Percentiles rank a stretch among this genome's conserved stretches.
Evolutionary conservation across 2,329 filamentous ascomycete genomes (phyloP).

Genomic region (Verticillium isaacii): DNA sequence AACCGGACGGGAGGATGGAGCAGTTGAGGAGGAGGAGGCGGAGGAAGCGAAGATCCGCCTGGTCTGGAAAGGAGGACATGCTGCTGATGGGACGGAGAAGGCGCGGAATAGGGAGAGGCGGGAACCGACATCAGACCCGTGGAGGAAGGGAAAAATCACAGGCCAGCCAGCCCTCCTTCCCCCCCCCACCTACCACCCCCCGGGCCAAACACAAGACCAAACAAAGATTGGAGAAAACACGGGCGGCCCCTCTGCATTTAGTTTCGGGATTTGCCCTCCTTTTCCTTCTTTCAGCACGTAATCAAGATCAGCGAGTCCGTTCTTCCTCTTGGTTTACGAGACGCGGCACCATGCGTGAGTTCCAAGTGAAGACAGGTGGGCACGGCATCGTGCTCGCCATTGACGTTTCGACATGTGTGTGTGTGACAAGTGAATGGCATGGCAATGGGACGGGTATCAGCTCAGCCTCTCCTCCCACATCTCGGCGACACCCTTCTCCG

Average conservation of each 20-base stretch:
- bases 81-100: too few relatives aligned
- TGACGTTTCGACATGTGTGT: too few relatives aligned
- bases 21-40: too few relatives aligned
- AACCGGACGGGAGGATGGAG: too few relatives aligned
- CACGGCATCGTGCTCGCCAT: too few relatives aligned
- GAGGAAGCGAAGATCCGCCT: too few relatives aligned
- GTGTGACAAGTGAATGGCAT: not conserved
- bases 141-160: too few relatives aligned
- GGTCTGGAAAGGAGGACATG: too few relatives aligned
- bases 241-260: not conserved
- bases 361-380: not conserved
- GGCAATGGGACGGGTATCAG: constrained; percentile 5
- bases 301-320: constrained; percentile 1
- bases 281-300: constrained; percentile 1
- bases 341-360: not conserved
- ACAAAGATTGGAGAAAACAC: not conserved
- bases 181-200: not conserved
- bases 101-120: too few relatives aligned
- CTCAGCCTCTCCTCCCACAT: constrained; percentile 68
- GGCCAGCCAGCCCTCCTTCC: not conserved
- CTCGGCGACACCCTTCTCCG: constrained; percentile 64
- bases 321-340: not conserved
- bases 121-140: too few relatives aligned
- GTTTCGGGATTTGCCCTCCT: constrained; percentile 6
- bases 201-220: not conserved